Evolutionary conservation across 768 basidiomycete species (phyloP).

Genomic region (Termitomyces sp.): DNA sequence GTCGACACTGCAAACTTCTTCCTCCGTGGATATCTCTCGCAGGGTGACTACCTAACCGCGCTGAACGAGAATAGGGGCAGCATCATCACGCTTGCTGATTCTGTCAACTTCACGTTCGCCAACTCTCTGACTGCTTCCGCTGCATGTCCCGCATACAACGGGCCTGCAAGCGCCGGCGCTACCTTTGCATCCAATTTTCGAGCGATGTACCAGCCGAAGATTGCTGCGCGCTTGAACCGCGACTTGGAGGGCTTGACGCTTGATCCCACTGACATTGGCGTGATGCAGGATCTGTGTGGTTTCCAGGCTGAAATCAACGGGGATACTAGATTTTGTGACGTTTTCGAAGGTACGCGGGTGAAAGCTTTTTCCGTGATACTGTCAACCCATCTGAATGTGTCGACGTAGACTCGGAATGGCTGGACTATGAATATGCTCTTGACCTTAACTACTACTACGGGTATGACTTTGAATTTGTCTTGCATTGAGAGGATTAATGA

Average conservation of each 20-base stretch:
- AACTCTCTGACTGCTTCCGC: conserved; percentile 37
- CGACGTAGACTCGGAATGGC: conserved; percentile 32
- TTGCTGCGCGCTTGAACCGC: conserved; percentile 30
- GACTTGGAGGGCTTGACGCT: conserved; percentile 31
- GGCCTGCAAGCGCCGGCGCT: conserved; percentile 24
- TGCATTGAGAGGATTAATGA: not conserved
- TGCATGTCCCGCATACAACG: conserved; percentile 30
- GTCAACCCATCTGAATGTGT: not conserved
- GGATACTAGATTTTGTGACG: conserved; percentile 34
- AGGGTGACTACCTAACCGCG: conserved; percentile 31
- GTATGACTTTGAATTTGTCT: conserved; percentile 14
- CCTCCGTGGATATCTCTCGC: conserved; percentile 35
- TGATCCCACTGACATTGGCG: conserved; percentile 29
- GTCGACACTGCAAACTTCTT: conserved; percentile 37
- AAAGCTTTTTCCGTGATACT: not conserved
- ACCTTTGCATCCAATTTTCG: conserved; percentile 24
- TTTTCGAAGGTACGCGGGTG: conserved; percentile 27
- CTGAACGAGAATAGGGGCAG: conserved; percentile 27
- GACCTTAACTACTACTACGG: conserved; percentile 45
- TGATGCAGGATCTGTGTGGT: conserved; percentile 41
- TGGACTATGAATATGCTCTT: conserved; percentile 39
- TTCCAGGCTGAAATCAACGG: conserved; percentile 33
- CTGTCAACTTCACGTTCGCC: conserved; percentile 36
- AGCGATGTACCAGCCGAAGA: conserved; percentile 24
- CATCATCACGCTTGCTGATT: conserved; percentile 33